A percentile compares a stretch with the other conserved stretches of the same genome.
These are phyloP conservation scores for Amylostereum areolatum DNA, from an alignment of 1,284 basidiomycete genomes.

Conservation along the genomic window DNA sequence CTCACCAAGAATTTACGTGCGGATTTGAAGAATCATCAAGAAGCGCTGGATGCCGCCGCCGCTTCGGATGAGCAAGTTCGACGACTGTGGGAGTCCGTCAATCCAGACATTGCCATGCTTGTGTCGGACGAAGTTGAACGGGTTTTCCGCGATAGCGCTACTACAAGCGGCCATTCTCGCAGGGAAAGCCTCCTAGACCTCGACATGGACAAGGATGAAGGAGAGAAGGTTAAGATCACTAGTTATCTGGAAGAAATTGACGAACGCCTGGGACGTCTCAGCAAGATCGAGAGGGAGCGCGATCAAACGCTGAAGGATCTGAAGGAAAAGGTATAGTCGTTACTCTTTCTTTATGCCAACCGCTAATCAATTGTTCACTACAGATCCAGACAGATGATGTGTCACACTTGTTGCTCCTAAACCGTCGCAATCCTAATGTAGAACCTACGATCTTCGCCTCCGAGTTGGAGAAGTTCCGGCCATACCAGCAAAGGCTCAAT, in stretches of 20 bases:
- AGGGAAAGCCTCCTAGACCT: conserved; percentile 62
- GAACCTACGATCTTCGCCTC: conserved; percentile 87
- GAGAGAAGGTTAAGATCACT: conserved; percentile 63
- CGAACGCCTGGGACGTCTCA: conserved; percentile 68
- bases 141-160: conserved; percentile 61
- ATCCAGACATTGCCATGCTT: conserved; percentile 64
- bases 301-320: conserved; percentile 87
- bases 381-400: conserved; percentile 96
- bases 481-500: conserved; percentile 79
- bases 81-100: conserved; percentile 70
- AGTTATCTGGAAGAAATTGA: conserved; percentile 73
- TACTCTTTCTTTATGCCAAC: not conserved
- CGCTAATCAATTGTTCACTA: conserved; percentile 1
- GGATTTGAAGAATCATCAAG: conserved; percentile 77
- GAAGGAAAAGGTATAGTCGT: conserved; percentile 73
- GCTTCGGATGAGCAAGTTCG: conserved; percentile 76
- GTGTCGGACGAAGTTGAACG: conserved; percentile 62
- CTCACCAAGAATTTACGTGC: conserved; percentile 69
- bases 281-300: conserved; percentile 82
- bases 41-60: conserved; percentile 73
- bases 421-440: conserved; percentile 79
- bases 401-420: conserved; percentile 89
- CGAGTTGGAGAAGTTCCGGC: conserved; percentile 93
- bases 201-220: conserved; percentile 63
- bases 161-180: conserved; percentile 30